A percentile compares a stretch with the other conserved stretches of the same genome.
Conservation (phyloP, 306 rosid species). For the Carpinus fangiana region DNA sequence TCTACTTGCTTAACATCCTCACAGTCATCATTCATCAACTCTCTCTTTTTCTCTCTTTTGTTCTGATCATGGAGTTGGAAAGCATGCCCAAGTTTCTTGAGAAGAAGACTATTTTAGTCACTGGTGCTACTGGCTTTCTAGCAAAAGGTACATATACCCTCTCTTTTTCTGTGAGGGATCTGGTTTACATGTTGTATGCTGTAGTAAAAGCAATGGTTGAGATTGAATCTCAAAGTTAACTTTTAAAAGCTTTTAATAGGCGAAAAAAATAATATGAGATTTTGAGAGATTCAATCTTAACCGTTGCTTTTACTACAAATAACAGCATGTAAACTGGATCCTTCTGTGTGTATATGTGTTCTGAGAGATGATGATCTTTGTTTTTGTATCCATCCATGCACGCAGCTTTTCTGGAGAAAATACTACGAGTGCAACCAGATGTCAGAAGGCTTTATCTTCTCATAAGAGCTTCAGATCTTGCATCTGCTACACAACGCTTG, state of each 20-base stretch:
- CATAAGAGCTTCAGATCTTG: conserved; percentile 54
- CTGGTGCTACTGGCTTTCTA: conserved; percentile 73
- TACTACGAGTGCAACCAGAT: conserved; percentile 74
- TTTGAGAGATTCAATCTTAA: too few relatives aligned
- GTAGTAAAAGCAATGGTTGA: too few relatives aligned
- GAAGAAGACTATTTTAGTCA: conserved; percentile 56
- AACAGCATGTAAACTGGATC: too few relatives aligned
- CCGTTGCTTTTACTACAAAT: too few relatives aligned
- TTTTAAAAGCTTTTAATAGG: too few relatives aligned
- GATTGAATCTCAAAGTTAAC: too few relatives aligned
- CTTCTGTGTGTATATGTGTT: neutral
- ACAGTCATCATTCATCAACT: too few relatives aligned
- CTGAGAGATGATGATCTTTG: neutral
- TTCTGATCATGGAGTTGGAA: conserved; percentile 61
- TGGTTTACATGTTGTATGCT: too few relatives aligned
- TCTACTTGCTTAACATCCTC: too few relatives aligned
- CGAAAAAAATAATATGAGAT: too few relatives aligned
- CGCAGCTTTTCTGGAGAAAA: conserved; percentile 77
- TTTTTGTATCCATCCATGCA: neutral
- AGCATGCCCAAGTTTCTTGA: conserved; percentile 37
- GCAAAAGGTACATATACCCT: conserved; percentile 50
- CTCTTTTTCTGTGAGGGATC: neutral
- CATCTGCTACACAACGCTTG: conserved; percentile 53
- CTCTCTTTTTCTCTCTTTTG: neutral
- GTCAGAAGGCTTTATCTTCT: conserved; percentile 78